phyloP scores from a whole-genome alignment of 805 yeast genomes.

The Schizosaccharomyces japonicus region DNA sequence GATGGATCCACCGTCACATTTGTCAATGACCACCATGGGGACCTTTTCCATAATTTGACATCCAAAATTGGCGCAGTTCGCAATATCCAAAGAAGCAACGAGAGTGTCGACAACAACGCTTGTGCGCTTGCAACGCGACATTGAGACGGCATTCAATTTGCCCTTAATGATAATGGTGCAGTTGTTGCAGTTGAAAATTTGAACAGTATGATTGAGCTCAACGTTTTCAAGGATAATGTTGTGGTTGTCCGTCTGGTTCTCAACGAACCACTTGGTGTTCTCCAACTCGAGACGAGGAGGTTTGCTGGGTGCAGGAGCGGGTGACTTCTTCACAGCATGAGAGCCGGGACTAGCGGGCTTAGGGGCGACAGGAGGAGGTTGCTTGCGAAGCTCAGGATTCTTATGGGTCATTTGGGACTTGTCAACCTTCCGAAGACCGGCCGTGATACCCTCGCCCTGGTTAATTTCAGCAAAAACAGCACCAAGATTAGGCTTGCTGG shows the following conservation, averaged over 20 bases:
- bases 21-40: slow-evolving; percentile 71
- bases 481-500: slow-evolving; percentile 31
- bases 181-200: slow-evolving; percentile 58
- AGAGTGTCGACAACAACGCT: slow-evolving; percentile 66
- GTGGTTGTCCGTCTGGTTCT: slow-evolving; percentile 42
- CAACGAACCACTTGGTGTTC: slow-evolving; percentile 76
- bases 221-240: slow-evolving; percentile 47
- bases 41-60: slow-evolving; percentile 62
- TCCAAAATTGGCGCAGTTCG: slow-evolving; percentile 60
- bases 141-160: slow-evolving; percentile 67
- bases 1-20: slow-evolving; percentile 63
- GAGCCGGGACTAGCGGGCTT: slow-evolving; percentile 60
- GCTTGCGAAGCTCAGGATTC: slow-evolving; percentile 54
- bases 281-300: slow-evolving; percentile 44
- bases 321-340: slow-evolving; percentile 35
- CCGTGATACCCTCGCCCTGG: slow-evolving; percentile 63
- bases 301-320: slow-evolving; percentile 20
- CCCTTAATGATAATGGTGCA: slow-evolving; percentile 66
- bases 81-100: slow-evolving; percentile 69
- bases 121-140: slow-evolving; percentile 45
- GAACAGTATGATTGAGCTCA: slow-evolving; percentile 67
- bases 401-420: slow-evolving; percentile 85
- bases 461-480: slow-evolving; percentile 85
- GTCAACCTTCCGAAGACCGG: slow-evolving; percentile 75
- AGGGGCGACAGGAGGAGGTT: slow-evolving; percentile 23